Evolutionary conservation across 2,329 filamentous ascomycete genomes (phyloP), one percentile per base, ranked within the genome.

Genomic region (Clonostachys sp.): DNA sequence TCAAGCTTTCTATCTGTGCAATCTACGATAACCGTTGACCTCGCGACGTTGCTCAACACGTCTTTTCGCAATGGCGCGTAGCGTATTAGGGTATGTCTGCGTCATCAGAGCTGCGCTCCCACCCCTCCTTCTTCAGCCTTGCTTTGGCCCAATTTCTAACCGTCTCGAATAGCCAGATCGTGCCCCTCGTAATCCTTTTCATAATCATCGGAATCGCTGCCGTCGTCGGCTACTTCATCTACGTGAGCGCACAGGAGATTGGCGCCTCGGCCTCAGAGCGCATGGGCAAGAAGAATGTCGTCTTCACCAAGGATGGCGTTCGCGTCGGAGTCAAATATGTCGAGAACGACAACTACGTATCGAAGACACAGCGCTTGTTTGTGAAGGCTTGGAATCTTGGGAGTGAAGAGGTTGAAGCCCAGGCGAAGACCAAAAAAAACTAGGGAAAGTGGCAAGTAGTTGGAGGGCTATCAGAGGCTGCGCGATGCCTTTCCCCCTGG

Each of bases 271-370:
- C 86, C 42, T 79, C 77, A 44, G 75, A 85, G 65, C 81, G 81
- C 60, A 87, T 91, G 80, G 82, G 84, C 63, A 81, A 81, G 69
- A 87, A 86, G 71, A 86, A 91, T 62, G 79, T 91, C 48, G 73
- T 82, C 39, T 87, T 90, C 65, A 85, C 83, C 38, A 89, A 87
- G 62, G 87, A 90, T 48, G 87, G 87, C 47, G 68, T 88, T 51
- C 79, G 80, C 50, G 85, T 91, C 41, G 83, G 83, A 44, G 78
- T 91, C 51, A 86, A 84, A 67, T 75, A 89, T 51, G 66, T 86
- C 44, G 75, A 77, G 54, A 77, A 79, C 46, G 87, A 91, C 68
- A 80, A 78, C 43, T 89, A 89, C 61, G 80, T 88, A 57, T 87
- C 91, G 57, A 75, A 73, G 58, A 90, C 87, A 16, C 87, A 91